Base-by-base conservation (phyloP, 495 filamentous ascomycete species). In the Aspergillus egyptiacus region DNA sequence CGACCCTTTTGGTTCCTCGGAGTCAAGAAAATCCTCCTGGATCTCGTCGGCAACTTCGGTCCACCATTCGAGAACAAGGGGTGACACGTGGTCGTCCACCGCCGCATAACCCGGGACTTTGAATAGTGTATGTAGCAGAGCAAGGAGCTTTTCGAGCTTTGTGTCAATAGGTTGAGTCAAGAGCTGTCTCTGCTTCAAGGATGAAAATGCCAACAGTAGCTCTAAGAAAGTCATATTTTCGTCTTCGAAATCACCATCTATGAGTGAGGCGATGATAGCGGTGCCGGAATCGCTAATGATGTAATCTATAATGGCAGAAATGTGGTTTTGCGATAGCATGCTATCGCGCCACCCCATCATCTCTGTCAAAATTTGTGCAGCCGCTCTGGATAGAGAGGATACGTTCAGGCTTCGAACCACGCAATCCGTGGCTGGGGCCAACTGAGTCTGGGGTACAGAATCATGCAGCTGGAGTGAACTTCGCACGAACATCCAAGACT, bases 41-140 rank as follows among this genome's bases (percentile, higher is more conserved):
- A 71, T 47, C 19, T 58, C 60, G 31, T 75, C 72, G 0, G 70
- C 72, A 39, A 64, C 67, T 22, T 69, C 73, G 9, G 75, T 85
- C 90, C 91, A 96, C 67, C 91, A 95, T 53, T 95, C 87, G 22
- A 96, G 71, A 2, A 83, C 82, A 3, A 80, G 77, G 2, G 85
- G 77, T 33, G 87, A 89, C 32, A 94, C 81, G 34, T 75, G 71
- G 56, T 96, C 88, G 13, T 94, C 87, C 19, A 80, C 80, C 3
- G 83, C 83, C 3, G 88, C 81, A 62, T 83, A 81, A 6, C 89
- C 89, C 30, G 85, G 77, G 6, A 80, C 79, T 22, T 75, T 78
- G 38, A 91, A 73, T 15, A 96, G 72, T 1, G 79, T 78, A 43
- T 78, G 75, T 10, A 87, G 63, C 6, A 73, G 66, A 11, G 62